Base-by-base conservation (phyloP, 169 alveolate genomes). In the Miamiensis avidus region DNA sequence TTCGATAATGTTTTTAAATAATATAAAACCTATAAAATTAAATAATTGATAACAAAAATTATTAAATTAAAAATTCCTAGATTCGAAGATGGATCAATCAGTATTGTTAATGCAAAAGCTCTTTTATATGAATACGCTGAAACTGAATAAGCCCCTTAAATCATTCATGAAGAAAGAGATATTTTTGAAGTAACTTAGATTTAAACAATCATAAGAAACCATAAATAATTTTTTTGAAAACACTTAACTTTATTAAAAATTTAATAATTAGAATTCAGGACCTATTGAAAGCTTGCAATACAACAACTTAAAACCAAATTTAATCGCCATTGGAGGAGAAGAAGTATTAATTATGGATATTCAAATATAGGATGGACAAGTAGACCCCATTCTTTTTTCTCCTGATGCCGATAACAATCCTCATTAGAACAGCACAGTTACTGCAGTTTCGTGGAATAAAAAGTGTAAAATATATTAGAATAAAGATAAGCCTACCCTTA, bases 401-500 rank as follows among this genome's bases (percentile, higher is more conserved):
- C 95, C 96, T 72, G 95, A 93, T 25, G 90, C 84, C 1, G 94
- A 95, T 0, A 91, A 90, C 75, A 84, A 75, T 20, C 81, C 76
- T 1, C 95, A 92, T 88, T 84, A 95, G 83, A 96, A 95, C 30
- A 92, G 95, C 28, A 25, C 84, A 25, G 91, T 95, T 49, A 91
- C 96, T 29, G 82, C 96, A 11, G 89, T 95, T 34, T 86, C 93
- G 74, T 95, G 98, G 98, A 95, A 95, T 76, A 91, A 89, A 79
- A 92, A 85, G 20, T 11, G 69, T 49, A 49, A 49, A 49, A 11
- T 11, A 49, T 11, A 49, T 11, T 49, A 11, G 4, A 49, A 49
- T 11, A 49, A 11, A 11, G 26, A 49, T 11, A 49, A 11, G 4
- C 4, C 20, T 49, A 49, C 4, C 26, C 20, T 11, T 4, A 11